Base-by-base conservation (phyloP, 768 basidiomycete genomes). In the Mycena maculata region DNA sequence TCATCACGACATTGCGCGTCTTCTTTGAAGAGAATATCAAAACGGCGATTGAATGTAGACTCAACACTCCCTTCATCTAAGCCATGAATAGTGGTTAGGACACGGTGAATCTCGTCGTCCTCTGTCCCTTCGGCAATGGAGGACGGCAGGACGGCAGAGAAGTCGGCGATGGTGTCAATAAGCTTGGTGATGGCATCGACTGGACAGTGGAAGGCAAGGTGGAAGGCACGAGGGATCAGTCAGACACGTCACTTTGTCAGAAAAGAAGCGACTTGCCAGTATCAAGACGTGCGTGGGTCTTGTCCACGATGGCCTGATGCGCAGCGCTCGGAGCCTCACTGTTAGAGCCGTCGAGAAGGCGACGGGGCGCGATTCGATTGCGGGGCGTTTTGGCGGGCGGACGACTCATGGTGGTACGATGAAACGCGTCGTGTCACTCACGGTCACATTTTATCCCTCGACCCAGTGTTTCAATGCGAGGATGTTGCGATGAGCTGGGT, bases 1-100 rank as follows among this genome's bases (percentile, higher is more conserved):
- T 31, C 22, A 36, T 63, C 45, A 15, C 60, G 68, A 31, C 65
- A 63, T 41, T 72, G n/a, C n/a, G n/a, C n/a, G n/a, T n/a, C 69
- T 41, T 72, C 56, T 5, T 60, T 62, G 31, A 67, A 72, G 27
- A 70, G 60, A 36, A 53, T 52, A 42, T 72, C 71, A 41, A 72
- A 70, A 6, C 65, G 69, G 39, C 59, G 50, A 41, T 67, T 70
- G 65, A 72, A 70, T 6, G 59, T 67, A 10, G 56, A 39, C 28
- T 45, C 62, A 20, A 59, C 20, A 27, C 31, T n/a, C n/a, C n/a
- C 23, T n/a, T 70, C 56, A 9, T 63, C 62, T 12, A 53, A 6
- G 41, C 69, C 61, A 25, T 61, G 39, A 1, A 62, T 22, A 2
- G 18, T 48, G 18, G 53, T 47, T 45, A 64, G 58, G 33, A 72